phyloP scores from a whole-genome alignment of 2,329 filamentous ascomycete species.

The Lomentospora prolificans region DNA sequence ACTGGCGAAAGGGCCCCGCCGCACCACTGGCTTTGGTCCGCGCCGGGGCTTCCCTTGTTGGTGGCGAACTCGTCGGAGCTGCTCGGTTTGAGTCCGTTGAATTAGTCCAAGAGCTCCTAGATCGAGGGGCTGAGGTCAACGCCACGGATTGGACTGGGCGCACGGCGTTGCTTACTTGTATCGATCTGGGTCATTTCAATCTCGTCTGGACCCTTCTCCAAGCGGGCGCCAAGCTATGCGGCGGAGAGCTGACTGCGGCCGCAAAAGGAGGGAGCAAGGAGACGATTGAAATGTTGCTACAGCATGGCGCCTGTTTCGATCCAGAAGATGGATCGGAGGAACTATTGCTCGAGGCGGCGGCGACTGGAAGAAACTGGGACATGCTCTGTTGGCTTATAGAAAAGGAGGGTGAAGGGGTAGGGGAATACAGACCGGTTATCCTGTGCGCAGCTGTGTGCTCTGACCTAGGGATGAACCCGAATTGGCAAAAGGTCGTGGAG shows the following conservation, averaged over 20 bases:
- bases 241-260: background rate
- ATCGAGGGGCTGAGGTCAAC: background rate
- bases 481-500: background rate
- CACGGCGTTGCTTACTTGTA: background rate
- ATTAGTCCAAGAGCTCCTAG: background rate
- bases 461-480: background rate
- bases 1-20: background rate
- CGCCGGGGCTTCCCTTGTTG: background rate
- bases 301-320: background rate
- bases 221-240: background rate
- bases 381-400: background rate
- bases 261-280: background rate
- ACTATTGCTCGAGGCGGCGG: background rate
- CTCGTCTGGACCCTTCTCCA: background rate
- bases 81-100: background rate
- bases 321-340: background rate
- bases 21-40: background rate
- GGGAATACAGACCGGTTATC: background rate
- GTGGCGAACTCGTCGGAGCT: background rate
- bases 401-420: background rate
- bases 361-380: slow-evolving; percentile 1
- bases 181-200: background rate
- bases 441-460: slow-evolving; percentile 2
- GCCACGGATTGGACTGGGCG: background rate
- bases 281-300: background rate